Evolutionary conservation across 805 yeast species (phyloP).

Genomic region (Candida easanensis): DNA sequence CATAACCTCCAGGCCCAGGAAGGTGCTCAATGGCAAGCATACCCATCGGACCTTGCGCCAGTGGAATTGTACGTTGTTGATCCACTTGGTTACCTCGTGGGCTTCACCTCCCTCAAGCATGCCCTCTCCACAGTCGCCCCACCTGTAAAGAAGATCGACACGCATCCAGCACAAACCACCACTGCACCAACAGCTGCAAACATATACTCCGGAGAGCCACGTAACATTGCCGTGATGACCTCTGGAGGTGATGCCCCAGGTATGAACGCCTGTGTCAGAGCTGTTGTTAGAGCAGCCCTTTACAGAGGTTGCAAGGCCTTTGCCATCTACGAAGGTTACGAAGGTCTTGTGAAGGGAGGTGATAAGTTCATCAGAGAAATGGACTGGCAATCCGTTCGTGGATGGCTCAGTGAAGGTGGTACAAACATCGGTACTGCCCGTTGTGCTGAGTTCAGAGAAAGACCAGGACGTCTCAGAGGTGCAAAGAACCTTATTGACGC

Average conservation of each 20-base stretch:
- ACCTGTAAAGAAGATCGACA: conserved; percentile 7
- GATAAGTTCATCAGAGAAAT: conserved; percentile 54
- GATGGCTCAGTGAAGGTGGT: conserved; percentile 91
- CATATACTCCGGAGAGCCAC: conserved; percentile 42
- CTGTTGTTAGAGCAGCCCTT: conserved; percentile 92
- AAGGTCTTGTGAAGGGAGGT: conserved; percentile 89
- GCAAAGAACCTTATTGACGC: conserved; percentile 79
- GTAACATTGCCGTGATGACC: conserved; percentile 90
- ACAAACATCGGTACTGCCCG: conserved; percentile 96
- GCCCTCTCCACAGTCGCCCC: conserved; percentile 53
- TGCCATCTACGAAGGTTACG: conserved; percentile 93
- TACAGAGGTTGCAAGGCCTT: conserved; percentile 83
- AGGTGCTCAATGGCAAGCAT: conserved; percentile 44
- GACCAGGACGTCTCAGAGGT: conserved; percentile 78
- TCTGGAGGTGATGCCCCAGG: conserved; percentile 99
- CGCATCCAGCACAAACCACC: neutral
- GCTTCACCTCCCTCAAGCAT: conserved; percentile 65
- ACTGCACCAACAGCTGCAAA: conserved; percentile 1
- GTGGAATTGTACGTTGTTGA: conserved; percentile 74
- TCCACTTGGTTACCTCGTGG: conserved; percentile 80
- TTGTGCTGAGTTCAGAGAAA: conserved; percentile 79
- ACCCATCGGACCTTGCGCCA: conserved; percentile 74
- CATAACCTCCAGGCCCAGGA: conserved; percentile 28
- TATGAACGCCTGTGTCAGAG: conserved; percentile 95
- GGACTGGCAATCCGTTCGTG: conserved; percentile 94